These are phyloP conservation scores for Paramecium biaurelia DNA, from an alignment of 73 alveolate genomes.

Conservation along the genomic window DNA sequence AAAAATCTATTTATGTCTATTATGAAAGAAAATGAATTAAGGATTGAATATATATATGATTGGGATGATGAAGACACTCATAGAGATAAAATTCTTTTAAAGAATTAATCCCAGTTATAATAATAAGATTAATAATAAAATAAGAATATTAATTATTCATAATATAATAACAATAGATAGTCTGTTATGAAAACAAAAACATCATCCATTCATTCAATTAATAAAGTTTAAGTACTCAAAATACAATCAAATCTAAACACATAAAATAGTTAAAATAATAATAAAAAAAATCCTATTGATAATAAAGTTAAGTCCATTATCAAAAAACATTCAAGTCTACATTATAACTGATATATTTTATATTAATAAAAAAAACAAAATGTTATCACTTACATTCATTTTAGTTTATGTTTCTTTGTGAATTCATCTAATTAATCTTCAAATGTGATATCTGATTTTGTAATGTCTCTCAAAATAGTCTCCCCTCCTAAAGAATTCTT, in stretches of 20 bases:
- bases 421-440: constrained; percentile 51
- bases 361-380: not conserved
- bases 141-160: not conserved
- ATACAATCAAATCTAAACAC: not conserved
- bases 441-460: constrained; percentile 44
- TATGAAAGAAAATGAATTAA: constrained; percentile 70
- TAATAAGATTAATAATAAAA: not conserved
- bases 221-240: not conserved
- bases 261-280: not conserved
- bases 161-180: not conserved
- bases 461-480: not conserved
- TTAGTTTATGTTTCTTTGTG: constrained; percentile 44
- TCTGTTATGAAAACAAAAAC: not conserved
- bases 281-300: not conserved
- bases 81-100: not conserved
- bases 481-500: constrained; percentile 23
- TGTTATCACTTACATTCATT: not conserved
- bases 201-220: constrained; percentile 1
- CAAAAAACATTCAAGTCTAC: constrained; percentile 42
- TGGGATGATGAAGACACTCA: constrained; percentile 64
- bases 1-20: constrained; percentile 75
- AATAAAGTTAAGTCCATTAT: not conserved
- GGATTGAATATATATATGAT: constrained; percentile 60
- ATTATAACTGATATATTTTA: not conserved
- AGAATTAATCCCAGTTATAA: not conserved